Base-by-base conservation (phyloP, 306 rosid species). In the Dryas drummondii region DNA sequence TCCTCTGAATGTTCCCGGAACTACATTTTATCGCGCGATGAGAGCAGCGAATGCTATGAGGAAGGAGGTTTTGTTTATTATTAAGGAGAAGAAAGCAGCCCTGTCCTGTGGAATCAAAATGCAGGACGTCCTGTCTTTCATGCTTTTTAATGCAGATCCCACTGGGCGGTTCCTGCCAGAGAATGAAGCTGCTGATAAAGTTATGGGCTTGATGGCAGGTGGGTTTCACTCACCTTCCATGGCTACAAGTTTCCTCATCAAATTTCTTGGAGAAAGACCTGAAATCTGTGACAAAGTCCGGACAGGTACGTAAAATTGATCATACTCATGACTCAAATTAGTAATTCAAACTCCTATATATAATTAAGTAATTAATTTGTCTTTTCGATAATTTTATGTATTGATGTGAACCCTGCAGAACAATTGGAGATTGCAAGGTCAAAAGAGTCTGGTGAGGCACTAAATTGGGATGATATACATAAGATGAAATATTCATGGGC, bases 401-500 rank as follows among this genome's bases (percentile, higher is more conserved):
- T 32, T 32, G 37, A 32, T 32, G 7, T 65, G 67, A 61, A 82
- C 41, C 37, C 37, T 1, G 26, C 81, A 85, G 89, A 88, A 75
- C 88, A 85, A 72, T 17, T 71, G 19, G 86, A 81, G 72, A 79
- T 85, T 13, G 74, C 75, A 70, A 53, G 76, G 67, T 80, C 73
- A 59, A 88, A 85, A 74, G 80, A 83, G 59, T 73, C 37, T 51
- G 84, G 86, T 13, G 60, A 85, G 57, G 66, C 78, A 66, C 65
- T 87, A 65, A 69, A 81, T 27, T 85, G 89, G 91, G 83, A 83
- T 70, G 89, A 87, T 78, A 15, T 88, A 32, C 86, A 83, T 58
- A 85, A 81, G 81, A 88, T 88, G 91, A 88, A 85, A 56, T 68
- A 79, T 76, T 77, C 89, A 26, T 88, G 92, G 92, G 84, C 74